Percentiles rank a stretch among this genome's conserved stretches.
Conservation (phyloP, 2,329 filamentous ascomycete genomes). For the Fusarium continuum region DNA sequence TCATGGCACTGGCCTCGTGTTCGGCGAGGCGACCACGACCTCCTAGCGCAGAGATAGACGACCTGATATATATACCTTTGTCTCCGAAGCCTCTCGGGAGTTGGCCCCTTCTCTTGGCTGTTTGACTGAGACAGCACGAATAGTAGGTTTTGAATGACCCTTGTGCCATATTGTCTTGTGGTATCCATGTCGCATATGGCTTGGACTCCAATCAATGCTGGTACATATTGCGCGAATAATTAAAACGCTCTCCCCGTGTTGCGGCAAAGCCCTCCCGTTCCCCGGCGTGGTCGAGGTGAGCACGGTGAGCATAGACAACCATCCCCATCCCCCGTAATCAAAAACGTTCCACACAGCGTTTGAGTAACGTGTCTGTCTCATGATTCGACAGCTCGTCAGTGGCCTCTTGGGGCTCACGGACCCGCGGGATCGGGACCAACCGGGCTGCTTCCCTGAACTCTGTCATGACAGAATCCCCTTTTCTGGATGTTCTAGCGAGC, state of each 20-base stretch:
- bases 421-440: constrained; percentile 38
- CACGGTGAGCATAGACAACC: constrained; percentile 22
- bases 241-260: background rate
- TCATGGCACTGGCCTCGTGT: too few relatives aligned
- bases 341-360: constrained; percentile 37
- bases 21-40: too few relatives aligned
- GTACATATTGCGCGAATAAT: constrained; percentile 37
- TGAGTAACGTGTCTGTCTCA: constrained; percentile 37
- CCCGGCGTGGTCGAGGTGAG: constrained; percentile 34
- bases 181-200: too few relatives aligned
- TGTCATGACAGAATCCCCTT: background rate
- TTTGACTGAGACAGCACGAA: too few relatives aligned
- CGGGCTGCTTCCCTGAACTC: constrained; percentile 27
- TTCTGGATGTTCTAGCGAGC: constrained; percentile 27
- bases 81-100: too few relatives aligned
- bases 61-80: too few relatives aligned
- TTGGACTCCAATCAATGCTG: too few relatives aligned
- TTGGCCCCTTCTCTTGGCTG: too few relatives aligned
- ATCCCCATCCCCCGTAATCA: background rate
- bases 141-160: too few relatives aligned
- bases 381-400: constrained; percentile 30
- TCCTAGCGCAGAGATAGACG: too few relatives aligned
- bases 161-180: too few relatives aligned
- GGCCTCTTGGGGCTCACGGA: constrained; percentile 4
- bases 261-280: constrained; percentile 32